Evolutionary conservation across 495 filamentous ascomycete species (phyloP).

Genomic region (Patellaria atrata): DNA sequence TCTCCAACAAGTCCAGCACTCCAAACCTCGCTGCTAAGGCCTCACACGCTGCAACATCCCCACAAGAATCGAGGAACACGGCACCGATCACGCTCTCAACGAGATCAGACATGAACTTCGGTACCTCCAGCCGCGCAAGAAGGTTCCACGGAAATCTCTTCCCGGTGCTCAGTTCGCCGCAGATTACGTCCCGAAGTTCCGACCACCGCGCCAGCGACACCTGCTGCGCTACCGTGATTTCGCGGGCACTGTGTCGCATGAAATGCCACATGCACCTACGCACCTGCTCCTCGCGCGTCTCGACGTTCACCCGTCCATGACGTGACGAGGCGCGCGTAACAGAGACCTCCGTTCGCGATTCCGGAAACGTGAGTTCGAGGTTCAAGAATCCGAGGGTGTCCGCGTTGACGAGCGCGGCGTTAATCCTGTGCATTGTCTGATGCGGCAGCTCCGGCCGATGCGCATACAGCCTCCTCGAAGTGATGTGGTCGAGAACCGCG

Average conservation of each 20-base stretch:
- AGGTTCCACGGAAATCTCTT: slow-evolving; percentile 58
- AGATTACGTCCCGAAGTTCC: slow-evolving; percentile 35
- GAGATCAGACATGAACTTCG: slow-evolving; percentile 79
- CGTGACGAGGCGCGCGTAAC: slow-evolving; percentile 17
- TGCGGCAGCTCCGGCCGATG: slow-evolving; percentile 36
- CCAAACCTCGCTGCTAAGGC: slow-evolving; percentile 48
- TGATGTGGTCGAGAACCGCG: slow-evolving; percentile 64
- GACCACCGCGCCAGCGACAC: slow-evolving; percentile 35
- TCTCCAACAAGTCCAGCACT: slow-evolving; percentile 44
- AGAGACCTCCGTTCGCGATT: slow-evolving; percentile 1
- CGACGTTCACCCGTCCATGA: slow-evolving; percentile 18
- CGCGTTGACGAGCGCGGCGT: slow-evolving; percentile 66
- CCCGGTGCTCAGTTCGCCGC: slow-evolving; percentile 32
- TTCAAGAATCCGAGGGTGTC: slow-evolving; percentile 74
- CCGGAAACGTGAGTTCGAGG: slow-evolving; percentile 14
- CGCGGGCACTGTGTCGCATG: slow-evolving; percentile 42
- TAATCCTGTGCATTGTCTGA: slow-evolving; percentile 56
- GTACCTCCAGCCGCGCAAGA: slow-evolving; percentile 48
- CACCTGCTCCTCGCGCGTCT: slow-evolving; percentile 9
- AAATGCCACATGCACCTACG: slow-evolving; percentile 48
- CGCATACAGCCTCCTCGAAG: slow-evolving; percentile 41
- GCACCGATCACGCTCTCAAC: slow-evolving; percentile 73
- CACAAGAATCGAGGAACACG: slow-evolving; percentile 65
- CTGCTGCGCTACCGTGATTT: slow-evolving; percentile 31
- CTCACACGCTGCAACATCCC: slow-evolving; percentile 41